Evolutionary conservation across 257 asterid species (phyloP).

Genomic region (Jaltomata sinuosa): DNA sequence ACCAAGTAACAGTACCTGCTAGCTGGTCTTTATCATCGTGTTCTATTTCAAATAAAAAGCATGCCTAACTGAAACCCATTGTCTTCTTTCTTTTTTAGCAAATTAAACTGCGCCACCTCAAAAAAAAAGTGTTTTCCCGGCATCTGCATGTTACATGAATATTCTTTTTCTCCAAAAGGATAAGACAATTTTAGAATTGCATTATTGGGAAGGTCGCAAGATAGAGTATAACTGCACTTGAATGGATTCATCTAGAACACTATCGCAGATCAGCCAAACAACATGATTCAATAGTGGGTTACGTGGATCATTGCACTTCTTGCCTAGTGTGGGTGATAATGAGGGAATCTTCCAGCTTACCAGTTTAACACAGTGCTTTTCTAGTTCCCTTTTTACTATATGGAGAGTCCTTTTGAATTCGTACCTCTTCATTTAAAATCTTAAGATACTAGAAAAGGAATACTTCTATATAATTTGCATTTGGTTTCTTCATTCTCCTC

Average conservation of each 20-base stretch:
- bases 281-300: background rate
- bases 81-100: background rate
- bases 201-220: background rate
- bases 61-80: background rate
- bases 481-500: background rate
- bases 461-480: background rate
- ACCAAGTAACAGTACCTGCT: background rate
- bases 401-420: background rate
- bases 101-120: background rate
- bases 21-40: background rate
- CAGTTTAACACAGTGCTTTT: background rate
- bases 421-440: background rate
- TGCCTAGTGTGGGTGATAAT: background rate
- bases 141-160: background rate
- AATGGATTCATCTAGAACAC: background rate
- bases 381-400: background rate
- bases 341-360: background rate
- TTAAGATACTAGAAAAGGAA: background rate
- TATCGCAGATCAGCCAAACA: background rate
- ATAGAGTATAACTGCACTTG: background rate
- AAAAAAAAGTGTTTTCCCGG: background rate
- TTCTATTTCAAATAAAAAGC: background rate
- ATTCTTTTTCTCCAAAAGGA: background rate
- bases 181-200: background rate
- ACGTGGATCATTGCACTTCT: background rate